Evolutionary conservation across 176 grass and related monocot genomes (phyloP), one percentile per base, ranked within the genome.

Genomic region (Calamus simplicifolius): DNA sequence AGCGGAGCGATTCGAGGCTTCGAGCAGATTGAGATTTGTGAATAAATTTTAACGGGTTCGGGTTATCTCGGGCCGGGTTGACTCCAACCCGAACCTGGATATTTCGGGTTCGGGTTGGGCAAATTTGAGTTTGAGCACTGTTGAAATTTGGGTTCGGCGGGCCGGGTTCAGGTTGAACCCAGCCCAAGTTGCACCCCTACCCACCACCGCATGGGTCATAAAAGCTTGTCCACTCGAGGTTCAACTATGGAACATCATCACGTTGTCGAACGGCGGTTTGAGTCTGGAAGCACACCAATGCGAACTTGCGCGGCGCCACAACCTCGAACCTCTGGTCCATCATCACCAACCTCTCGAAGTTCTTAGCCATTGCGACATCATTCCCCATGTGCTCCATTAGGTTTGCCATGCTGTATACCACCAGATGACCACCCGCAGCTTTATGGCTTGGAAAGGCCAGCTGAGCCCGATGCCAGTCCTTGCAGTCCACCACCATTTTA

Each of bases 281-380:
- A 82, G 73, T 17, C 80, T n/a, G 54, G 61, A 82, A 82, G 50
- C 67, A 73, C 1, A 82, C 80, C 14, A 77, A 69, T 2, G 80
- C 69, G 68, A 82, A 82, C 29, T 25, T 54, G 6, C 62, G 63
- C 8, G 73, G 64, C 4, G 51, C 63, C 51, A 52, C 73, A 49
- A 86, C 83, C 73, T 86, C 78, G 66, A 86, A 86, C 3, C 77
- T 52, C 3, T 18, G 27, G 73, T 81, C 78, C n/a, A 48, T 31
- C 8, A 1, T 27, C 8, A 81, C 53, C 49, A 58, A 27, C 5
- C 56, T 57, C 62, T 86, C 83, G 63, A 86, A 86, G 53, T 71
- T 49, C 48, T 81, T 59, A 5, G 78, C 83, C 31, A 77, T 69
- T 3, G 48, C 1, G 53, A 86, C 69, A 53, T 85, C 67, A 0